These are phyloP conservation scores for Larix kaempferi DNA, from an alignment of 75 land plant species.

Conservation along the genomic window DNA sequence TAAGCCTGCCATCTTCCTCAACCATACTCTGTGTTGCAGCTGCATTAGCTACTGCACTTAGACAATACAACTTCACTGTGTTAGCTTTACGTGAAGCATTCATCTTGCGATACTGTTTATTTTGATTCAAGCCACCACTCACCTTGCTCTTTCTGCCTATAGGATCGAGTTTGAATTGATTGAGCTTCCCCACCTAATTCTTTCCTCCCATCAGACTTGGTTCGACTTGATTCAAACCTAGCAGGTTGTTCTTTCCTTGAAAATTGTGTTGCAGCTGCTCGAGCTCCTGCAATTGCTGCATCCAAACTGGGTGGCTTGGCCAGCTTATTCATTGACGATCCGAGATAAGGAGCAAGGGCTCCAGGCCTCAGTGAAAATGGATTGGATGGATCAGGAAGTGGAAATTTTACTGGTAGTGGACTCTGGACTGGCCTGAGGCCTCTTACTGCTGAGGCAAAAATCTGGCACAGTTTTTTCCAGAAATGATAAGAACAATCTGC, in stretches of 20 bases:
- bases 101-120: neutral
- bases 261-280: constrained; percentile 75
- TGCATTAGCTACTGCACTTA: neutral
- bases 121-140: neutral
- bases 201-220: neutral
- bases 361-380: constrained; percentile 64
- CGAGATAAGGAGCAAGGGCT: constrained; percentile 15
- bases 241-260: constrained; percentile 25
- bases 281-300: constrained; percentile 79
- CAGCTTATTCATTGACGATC: constrained; percentile 12
- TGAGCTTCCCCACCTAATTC: neutral
- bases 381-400: constrained; percentile 53
- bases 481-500: neutral
- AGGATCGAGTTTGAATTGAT: neutral
- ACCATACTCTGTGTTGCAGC: neutral
- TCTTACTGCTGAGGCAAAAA: constrained; percentile 62
- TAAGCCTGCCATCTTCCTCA: neutral
- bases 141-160: neutral
- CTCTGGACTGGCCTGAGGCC: constrained; percentile 59
- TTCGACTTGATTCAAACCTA: constrained; percentile 9
- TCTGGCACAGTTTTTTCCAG: constrained; percentile 24
- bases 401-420: constrained; percentile 72
- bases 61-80: neutral
- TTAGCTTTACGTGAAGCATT: neutral
- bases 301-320: constrained; percentile 34